phyloP scores from a whole-genome alignment of 768 basidiomycete species.

The Agrocybe praecox region DNA sequence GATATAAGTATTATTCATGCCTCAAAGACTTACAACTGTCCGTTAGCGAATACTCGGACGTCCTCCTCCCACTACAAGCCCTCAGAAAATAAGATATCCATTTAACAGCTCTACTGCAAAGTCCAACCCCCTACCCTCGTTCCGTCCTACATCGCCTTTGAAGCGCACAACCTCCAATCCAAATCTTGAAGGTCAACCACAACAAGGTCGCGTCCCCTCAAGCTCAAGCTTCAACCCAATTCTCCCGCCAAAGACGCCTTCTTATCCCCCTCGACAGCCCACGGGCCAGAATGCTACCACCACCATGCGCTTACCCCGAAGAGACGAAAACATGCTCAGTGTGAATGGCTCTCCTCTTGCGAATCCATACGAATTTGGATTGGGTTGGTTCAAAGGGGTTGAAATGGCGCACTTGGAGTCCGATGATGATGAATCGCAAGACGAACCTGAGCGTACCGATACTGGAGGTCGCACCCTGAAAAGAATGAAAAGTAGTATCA shows the following conservation, averaged over 20 bases:
- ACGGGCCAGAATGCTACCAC: constrained; percentile 27
- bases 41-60: constrained; percentile 32
- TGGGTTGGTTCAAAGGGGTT: constrained; percentile 56
- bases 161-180: constrained; percentile 42
- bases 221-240: constrained; percentile 73
- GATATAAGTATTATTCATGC: constrained; percentile 1
- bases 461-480: constrained; percentile 38
- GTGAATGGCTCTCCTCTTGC: constrained; percentile 82
- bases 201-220: constrained; percentile 51
- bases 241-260: constrained; percentile 58
- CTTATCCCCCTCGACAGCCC: constrained; percentile 40
- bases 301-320: constrained; percentile 64
- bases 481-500: constrained; percentile 58
- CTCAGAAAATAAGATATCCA: constrained; percentile 47
- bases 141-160: constrained; percentile 53
- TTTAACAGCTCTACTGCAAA: constrained; percentile 38
- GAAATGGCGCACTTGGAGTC: constrained; percentile 36
- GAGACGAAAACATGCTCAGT: constrained; percentile 79
- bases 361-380: constrained; percentile 73
- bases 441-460: constrained; percentile 18
- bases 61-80: constrained; percentile 42
- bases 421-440: constrained; percentile 31
- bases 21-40: background rate
- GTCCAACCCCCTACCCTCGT: constrained; percentile 31
- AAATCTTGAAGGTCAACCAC: constrained; percentile 20